phyloP scores from a whole-genome alignment of 1,284 basidiomycete genomes.

The Polyporus tsugae region DNA sequence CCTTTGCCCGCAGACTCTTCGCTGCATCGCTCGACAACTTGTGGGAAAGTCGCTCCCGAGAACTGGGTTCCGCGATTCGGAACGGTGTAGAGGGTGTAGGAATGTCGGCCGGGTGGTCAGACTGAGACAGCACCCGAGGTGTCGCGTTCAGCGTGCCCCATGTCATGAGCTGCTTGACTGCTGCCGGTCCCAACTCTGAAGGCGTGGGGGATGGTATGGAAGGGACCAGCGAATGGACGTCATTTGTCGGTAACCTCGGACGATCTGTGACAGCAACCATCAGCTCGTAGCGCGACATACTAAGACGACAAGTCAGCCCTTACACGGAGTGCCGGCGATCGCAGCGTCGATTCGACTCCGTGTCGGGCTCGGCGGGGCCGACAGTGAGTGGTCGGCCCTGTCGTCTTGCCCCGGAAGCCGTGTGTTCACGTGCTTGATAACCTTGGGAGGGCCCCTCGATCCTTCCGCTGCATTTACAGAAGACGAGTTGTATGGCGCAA shows the following conservation, averaged over 20 bases:
- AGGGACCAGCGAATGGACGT: constrained; percentile 79
- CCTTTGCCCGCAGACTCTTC: constrained; percentile 75
- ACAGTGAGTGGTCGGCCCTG: constrained; percentile 50
- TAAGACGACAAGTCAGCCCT: constrained; percentile 35
- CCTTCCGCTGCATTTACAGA: constrained; percentile 43
- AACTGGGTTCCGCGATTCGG: constrained; percentile 72
- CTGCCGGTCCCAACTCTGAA: constrained; percentile 75
- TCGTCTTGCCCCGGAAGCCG: constrained; percentile 76
- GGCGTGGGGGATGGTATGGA: constrained; percentile 88
- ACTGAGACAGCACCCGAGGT: constrained; percentile 80
- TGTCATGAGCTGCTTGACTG: constrained; percentile 90
- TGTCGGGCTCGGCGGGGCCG: constrained; percentile 85
- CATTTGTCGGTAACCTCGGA: constrained; percentile 62
- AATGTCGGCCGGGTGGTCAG: constrained; percentile 58
- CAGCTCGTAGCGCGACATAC: constrained; percentile 20
- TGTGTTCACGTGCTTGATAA: constrained; percentile 83
- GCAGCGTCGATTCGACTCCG: constrained; percentile 89
- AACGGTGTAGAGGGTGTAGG: constrained; percentile 69
- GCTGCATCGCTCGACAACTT: constrained; percentile 78
- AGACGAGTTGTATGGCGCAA: constrained; percentile 75
- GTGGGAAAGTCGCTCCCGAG: constrained; percentile 81
- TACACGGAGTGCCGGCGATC: constrained; percentile 84
- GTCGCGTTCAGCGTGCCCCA: constrained; percentile 92
- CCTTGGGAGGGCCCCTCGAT: constrained; percentile 61
- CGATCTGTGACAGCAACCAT: constrained; percentile 53